These are phyloP conservation scores for Reutealis trisperma DNA, from an alignment of 345 rosid species.

Conservation along the genomic window DNA sequence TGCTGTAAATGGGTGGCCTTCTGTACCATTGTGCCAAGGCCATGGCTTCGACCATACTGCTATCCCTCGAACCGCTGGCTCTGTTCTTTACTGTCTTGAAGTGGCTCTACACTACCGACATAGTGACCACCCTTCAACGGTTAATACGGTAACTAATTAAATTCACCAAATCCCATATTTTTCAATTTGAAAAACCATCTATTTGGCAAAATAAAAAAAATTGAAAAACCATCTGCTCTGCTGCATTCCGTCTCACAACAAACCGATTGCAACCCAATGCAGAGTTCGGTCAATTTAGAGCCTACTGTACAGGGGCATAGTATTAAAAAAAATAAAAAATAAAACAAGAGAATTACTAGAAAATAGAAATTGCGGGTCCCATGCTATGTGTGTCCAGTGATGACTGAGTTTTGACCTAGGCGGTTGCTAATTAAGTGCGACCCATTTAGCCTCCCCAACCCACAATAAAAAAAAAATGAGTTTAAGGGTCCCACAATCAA, in stretches of 20 bases:
- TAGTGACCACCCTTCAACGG: conserved; percentile 42
- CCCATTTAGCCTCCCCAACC: background rate
- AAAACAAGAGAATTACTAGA: background rate
- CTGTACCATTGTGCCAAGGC: conserved; percentile 52
- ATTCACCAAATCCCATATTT: background rate
- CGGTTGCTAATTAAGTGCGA: conserved; percentile 27
- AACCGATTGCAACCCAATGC: background rate
- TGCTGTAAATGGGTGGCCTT: conserved; percentile 83
- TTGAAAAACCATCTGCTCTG: background rate
- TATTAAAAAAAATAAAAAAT: too few species aligned
- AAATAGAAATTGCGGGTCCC: conserved; percentile 24
- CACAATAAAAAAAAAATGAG: background rate
- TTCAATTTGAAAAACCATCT: background rate
- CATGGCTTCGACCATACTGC: conserved; percentile 47
- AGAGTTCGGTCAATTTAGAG: background rate
- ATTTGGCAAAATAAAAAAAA: too few species aligned
- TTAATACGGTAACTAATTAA: conserved; percentile 58
- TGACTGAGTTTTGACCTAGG: conserved; percentile 36
- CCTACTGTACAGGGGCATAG: background rate
- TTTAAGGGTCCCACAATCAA: conserved; percentile 6
- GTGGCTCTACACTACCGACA: conserved; percentile 64
- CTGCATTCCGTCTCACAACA: conserved; percentile 14
- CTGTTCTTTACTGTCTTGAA: conserved; percentile 88
- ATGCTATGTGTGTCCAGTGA: background rate
- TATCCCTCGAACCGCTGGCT: conserved; percentile 52